phyloP scores from a whole-genome alignment of 352 stramenopile genomes.

The Elongisporangium anandrum region DNA sequence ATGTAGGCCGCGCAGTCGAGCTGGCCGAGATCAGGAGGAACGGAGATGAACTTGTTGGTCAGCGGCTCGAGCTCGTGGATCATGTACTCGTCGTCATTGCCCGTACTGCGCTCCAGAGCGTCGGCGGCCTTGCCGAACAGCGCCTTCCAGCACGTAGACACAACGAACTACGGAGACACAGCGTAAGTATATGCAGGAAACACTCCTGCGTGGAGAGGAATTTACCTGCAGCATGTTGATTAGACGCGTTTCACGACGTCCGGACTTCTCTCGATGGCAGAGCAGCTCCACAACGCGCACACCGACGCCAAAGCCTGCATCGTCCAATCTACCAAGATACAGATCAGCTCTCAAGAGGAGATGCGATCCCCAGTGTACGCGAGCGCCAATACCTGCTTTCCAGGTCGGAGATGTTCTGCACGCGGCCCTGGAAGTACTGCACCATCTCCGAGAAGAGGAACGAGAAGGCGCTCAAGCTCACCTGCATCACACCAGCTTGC shows the following conservation, averaged over 20 bases:
- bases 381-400: slow-evolving; percentile 70
- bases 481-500: slow-evolving; percentile 22
- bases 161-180: slow-evolving; percentile 81
- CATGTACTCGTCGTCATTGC: slow-evolving; percentile 99
- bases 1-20: slow-evolving; percentile 97
- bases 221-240: slow-evolving; percentile 78
- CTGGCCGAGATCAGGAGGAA: slow-evolving; percentile 93
- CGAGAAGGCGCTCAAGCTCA: slow-evolving; percentile 94
- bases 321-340: slow-evolving; percentile 82
- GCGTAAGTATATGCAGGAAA: slow-evolving; percentile 26
- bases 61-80: slow-evolving; percentile 93
- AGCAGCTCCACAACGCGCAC: slow-evolving; percentile 94
- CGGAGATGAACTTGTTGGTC: slow-evolving; percentile 96
- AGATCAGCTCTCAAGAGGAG: too few relatives aligned
- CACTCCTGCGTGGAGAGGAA: neutral
- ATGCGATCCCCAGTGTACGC: too few relatives aligned
- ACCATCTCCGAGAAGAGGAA: slow-evolving; percentile 98
- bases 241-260: slow-evolving; percentile 76
- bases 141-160: slow-evolving; percentile 93
- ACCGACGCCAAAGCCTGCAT: slow-evolving; percentile 93
- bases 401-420: slow-evolving; percentile 95
- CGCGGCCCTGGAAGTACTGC: slow-evolving; percentile 96
- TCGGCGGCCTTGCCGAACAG: slow-evolving; percentile 97
- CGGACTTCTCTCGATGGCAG: slow-evolving; percentile 81
- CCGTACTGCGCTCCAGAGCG: slow-evolving; percentile 94